A percentile compares a stretch with the other conserved stretches of the same genome.
phyloP scores from a whole-genome alignment of 257 asterid genomes.

The Solanum etuberosum region DNA sequence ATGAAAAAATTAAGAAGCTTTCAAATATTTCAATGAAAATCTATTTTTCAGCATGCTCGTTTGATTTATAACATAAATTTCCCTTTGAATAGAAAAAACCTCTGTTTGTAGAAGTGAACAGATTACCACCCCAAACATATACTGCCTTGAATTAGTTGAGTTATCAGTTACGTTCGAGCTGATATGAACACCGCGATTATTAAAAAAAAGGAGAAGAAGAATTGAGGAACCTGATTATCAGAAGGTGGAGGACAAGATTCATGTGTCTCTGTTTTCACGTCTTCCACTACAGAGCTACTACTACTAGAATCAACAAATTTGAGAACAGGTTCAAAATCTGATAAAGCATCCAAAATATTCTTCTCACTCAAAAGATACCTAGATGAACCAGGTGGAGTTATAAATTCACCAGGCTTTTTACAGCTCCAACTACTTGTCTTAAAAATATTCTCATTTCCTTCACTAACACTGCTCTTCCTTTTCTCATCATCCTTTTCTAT shows the following conservation, averaged over 20 bases:
- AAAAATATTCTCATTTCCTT: background rate
- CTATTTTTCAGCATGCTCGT: background rate
- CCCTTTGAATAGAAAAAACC: background rate
- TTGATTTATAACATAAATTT: background rate
- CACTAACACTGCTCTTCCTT: background rate
- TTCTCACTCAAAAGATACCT: constrained; percentile 55
- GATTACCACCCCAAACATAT: background rate
- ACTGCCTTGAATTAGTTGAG: background rate
- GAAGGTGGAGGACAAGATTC: constrained; percentile 7
- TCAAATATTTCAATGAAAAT: no score
- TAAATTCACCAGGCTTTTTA: constrained; percentile 35
- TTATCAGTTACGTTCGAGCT: background rate
- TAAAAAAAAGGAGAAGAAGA: background rate
- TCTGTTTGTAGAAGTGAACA: background rate
- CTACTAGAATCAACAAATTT: constrained; percentile 5
- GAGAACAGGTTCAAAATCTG: constrained; percentile 28
- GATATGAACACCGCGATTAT: background rate
- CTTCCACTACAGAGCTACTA: background rate
- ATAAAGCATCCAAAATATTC: constrained; percentile 11
- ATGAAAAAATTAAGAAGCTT: no score
- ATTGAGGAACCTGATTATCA: background rate
- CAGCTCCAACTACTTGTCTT: constrained; percentile 43
- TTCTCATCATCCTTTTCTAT: constrained; percentile 3
- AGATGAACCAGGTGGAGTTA: constrained; percentile 70
- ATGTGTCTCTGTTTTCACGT: background rate